Evolutionary conservation across 208 protist species (phyloP).

Genomic region (Tritrichomonas musculus): DNA sequence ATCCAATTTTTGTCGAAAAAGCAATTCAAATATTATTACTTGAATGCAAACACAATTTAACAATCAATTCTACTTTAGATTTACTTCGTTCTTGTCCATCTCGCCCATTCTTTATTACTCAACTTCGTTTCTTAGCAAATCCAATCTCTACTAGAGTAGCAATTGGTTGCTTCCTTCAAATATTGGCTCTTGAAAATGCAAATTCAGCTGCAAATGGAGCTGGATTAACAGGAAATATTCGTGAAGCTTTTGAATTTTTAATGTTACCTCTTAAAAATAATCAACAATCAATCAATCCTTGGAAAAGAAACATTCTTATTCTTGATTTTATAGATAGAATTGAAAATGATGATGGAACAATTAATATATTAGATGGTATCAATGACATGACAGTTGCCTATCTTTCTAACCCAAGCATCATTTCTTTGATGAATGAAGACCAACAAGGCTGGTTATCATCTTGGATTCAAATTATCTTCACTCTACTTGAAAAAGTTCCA

Average conservation of each 20-base stretch:
- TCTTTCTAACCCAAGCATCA: neutral
- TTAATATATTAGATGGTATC: neutral
- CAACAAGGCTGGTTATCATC: neutral
- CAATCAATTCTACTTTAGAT: neutral
- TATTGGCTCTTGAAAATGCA: neutral
- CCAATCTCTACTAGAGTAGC: neutral
- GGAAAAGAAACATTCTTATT: neutral
- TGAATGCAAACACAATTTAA: neutral
- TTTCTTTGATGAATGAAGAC: neutral
- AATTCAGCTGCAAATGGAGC: neutral
- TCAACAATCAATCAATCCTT: no score
- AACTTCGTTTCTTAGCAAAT: neutral
- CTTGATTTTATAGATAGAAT: neutral
- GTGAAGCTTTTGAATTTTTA: neutral
- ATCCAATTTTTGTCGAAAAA: neutral
- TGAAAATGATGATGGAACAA: neutral
- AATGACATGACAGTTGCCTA: neutral
- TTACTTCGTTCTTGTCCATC: neutral
- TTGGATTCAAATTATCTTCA: neutral
- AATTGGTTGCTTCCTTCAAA: neutral
- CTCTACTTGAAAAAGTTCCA: neutral
- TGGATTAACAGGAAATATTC: neutral
- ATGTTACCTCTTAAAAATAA: no score
- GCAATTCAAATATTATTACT: neutral
- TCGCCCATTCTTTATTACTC: neutral